These are phyloP conservation scores for Ogataea henricii DNA, from an alignment of 805 yeast species.

Conservation along the genomic window DNA sequence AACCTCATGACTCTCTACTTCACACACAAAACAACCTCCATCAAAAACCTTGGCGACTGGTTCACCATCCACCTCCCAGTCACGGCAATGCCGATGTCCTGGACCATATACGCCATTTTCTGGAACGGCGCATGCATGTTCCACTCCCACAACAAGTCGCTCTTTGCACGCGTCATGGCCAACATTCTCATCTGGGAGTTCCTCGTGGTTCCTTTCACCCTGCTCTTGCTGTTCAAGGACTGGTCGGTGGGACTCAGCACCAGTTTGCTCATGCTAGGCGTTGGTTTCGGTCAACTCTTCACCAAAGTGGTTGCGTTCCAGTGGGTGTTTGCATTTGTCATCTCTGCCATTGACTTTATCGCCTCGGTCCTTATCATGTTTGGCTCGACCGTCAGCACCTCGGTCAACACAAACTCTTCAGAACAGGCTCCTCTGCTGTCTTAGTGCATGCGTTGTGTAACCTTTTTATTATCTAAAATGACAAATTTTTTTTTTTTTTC, in stretches of 20 bases:
- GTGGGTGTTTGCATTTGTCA: constrained; percentile 80
- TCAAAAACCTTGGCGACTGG: constrained; percentile 55
- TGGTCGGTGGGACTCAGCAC: constrained; percentile 68
- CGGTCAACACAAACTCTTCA: constrained; percentile 13
- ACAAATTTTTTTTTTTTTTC: no score
- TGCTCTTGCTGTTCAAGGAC: constrained; percentile 63
- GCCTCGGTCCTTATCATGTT: constrained; percentile 49
- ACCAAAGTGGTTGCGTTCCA: constrained; percentile 74
- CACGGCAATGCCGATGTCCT: constrained; percentile 70
- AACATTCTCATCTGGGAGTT: constrained; percentile 79
- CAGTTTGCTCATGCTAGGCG: constrained; percentile 59
- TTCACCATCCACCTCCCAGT: constrained; percentile 63
- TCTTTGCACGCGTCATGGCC: constrained; percentile 68
- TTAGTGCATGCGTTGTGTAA: constrained; percentile 6
- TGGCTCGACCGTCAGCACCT: constrained; percentile 32
- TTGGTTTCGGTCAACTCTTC: constrained; percentile 71
- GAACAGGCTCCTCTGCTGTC: constrained; percentile 39
- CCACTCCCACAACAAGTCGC: constrained; percentile 53
- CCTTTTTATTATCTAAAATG: neutral
- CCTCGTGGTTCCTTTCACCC: constrained; percentile 60
- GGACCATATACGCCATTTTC: constrained; percentile 72
- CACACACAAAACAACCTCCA: constrained; percentile 58
- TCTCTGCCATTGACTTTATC: constrained; percentile 57
- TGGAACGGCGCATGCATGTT: constrained; percentile 85
- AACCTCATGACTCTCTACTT: constrained; percentile 58